Evolutionary conservation across 257 asterid species (phyloP).

Genomic region (Verbena officinalis): DNA sequence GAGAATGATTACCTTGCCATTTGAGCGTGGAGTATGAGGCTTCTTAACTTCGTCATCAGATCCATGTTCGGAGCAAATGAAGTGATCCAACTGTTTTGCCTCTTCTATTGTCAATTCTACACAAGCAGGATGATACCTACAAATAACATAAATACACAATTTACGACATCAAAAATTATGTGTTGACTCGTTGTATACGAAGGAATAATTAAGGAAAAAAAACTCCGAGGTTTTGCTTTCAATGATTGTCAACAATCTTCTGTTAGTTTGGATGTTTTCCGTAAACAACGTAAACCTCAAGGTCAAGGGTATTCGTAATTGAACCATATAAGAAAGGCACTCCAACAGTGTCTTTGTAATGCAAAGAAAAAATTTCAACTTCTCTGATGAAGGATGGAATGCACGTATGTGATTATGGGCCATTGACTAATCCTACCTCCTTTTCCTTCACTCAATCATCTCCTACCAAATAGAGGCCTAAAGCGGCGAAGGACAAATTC

Average conservation of each 20-base stretch:
- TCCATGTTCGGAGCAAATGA: constrained; percentile 55
- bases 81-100: constrained; percentile 49
- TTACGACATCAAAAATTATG: not conserved
- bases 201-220: not conserved
- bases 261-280: not conserved
- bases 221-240: too few relatives aligned
- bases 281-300: too few relatives aligned
- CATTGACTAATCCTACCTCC: not conserved
- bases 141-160: constrained; percentile 6
- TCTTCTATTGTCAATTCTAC: constrained; percentile 56
- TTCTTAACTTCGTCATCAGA: constrained; percentile 44
- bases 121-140: constrained; percentile 79
- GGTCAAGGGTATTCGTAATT: too few relatives aligned
- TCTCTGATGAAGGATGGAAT: not conserved
- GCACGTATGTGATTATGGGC: not conserved
- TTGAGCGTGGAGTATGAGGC: constrained; percentile 28
- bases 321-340: not conserved
- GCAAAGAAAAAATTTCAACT: not conserved
- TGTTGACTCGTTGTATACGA: not conserved
- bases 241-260: not conserved
- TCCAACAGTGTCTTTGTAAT: not conserved
- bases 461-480: not conserved
- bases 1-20: constrained; percentile 42
- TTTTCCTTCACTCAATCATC: not conserved
- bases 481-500: constrained; percentile 3